Evolutionary conservation across 768 basidiomycete genomes (phyloP).

Genomic region (Pholiota molesta): DNA sequence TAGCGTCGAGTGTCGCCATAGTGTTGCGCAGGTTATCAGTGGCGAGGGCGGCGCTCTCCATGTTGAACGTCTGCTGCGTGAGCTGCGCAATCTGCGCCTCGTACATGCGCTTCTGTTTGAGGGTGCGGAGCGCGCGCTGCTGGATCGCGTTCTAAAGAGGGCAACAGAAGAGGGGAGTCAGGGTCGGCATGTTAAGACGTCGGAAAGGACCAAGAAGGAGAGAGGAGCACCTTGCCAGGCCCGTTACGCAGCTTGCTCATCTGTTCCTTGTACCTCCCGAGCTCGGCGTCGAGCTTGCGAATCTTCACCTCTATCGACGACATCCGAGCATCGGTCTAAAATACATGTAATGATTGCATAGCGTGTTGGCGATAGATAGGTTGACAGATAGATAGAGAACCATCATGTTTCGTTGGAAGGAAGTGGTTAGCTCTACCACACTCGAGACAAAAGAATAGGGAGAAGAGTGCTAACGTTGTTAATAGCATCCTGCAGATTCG

Average conservation of each 20-base stretch:
- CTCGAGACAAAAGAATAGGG: constrained; percentile 1
- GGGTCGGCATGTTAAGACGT: not conserved
- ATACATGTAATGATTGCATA: not conserved
- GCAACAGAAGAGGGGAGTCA: not conserved
- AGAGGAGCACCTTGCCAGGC: constrained; percentile 81
- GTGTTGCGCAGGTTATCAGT: constrained; percentile 99
- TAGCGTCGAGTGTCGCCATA: constrained; percentile 98
- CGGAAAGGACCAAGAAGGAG: not conserved
- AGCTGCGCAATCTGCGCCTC: constrained; percentile 90
- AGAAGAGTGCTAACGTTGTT: constrained; percentile 57
- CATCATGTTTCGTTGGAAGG: not conserved
- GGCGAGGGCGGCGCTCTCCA: constrained; percentile 93
- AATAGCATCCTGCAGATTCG: constrained; percentile 92
- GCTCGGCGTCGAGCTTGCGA: constrained; percentile 93
- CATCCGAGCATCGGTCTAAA: constrained; percentile 84
- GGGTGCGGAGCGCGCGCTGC: constrained; percentile 88
- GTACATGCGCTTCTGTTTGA: constrained; percentile 97
- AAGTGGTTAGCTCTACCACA: not conserved
- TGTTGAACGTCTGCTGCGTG: constrained; percentile 95
- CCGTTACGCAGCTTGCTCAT: constrained; percentile 93
- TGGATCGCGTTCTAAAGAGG: constrained; percentile 78
- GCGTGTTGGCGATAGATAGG: too few relatives aligned
- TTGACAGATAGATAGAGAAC: too few relatives aligned
- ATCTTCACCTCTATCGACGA: constrained; percentile 95
- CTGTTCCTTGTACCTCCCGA: constrained; percentile 91